phyloP scores from a whole-genome alignment of 2,329 filamentous ascomycete species.

The Lithohypha guttulata region DNA sequence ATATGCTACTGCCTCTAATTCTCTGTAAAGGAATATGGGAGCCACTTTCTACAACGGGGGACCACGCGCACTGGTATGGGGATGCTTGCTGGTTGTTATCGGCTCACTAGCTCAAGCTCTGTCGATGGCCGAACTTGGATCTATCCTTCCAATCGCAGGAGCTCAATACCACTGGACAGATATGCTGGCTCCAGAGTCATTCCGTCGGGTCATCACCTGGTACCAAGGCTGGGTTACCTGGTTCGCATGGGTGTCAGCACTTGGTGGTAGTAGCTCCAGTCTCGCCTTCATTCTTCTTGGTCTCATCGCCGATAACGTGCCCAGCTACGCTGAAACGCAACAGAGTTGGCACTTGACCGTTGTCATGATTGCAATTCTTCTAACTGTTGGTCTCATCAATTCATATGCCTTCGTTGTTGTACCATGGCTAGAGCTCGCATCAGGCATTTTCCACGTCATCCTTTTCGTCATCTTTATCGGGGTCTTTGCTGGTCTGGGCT shows the following conservation, averaged over 20 bases:
- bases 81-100: slow-evolving; percentile 24
- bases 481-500: slow-evolving; percentile 25
- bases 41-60: slow-evolving; percentile 25
- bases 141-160: slow-evolving; percentile 32
- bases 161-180: slow-evolving; percentile 36
- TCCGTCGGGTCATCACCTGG: slow-evolving; percentile 27
- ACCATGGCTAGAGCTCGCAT: slow-evolving; percentile 30
- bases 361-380: slow-evolving; percentile 30
- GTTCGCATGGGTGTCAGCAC: slow-evolving; percentile 30
- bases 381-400: slow-evolving; percentile 22
- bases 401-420: slow-evolving; percentile 29
- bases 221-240: slow-evolving; percentile 33
- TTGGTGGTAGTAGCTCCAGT: slow-evolving; percentile 28
- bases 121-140: slow-evolving; percentile 32
- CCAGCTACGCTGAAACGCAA: slow-evolving; percentile 25
- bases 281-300: slow-evolving; percentile 28
- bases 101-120: slow-evolving; percentile 26
- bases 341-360: slow-evolving; percentile 31
- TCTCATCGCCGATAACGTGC: slow-evolving; percentile 25
- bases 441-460: slow-evolving; percentile 27
- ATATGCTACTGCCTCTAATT: not conserved
- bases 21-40: not conserved
- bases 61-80: slow-evolving; percentile 25
- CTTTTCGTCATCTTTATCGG: slow-evolving; percentile 30
- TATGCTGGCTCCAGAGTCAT: slow-evolving; percentile 24